phyloP scores from a whole-genome alignment of 208 protist species.

The Trypanosoma lewisi region DNA sequence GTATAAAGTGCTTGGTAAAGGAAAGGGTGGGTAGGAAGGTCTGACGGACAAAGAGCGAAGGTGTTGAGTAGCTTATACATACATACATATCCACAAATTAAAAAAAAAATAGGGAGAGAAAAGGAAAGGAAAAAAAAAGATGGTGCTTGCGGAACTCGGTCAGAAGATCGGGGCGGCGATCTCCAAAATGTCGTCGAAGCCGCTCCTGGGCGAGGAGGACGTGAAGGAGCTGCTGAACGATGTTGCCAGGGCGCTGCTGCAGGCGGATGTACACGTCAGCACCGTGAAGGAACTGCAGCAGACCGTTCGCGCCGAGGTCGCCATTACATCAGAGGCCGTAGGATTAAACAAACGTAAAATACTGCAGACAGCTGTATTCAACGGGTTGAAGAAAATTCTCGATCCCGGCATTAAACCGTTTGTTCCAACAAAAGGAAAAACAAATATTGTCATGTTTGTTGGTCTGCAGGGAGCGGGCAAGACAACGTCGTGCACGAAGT shows the following conservation, averaged over 20 bases:
- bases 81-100: background rate
- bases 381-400: slow-evolving; percentile 95
- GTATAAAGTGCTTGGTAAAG: background rate
- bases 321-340: slow-evolving; percentile 90
- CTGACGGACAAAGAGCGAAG: background rate
- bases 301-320: slow-evolving; percentile 91
- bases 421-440: slow-evolving; percentile 93
- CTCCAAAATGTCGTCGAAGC: slow-evolving; percentile 85
- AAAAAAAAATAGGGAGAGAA: background rate
- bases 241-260: slow-evolving; percentile 93
- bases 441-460: slow-evolving; percentile 99
- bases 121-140: slow-evolving; percentile 34
- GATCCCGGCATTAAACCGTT: slow-evolving; percentile 97
- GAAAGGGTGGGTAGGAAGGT: background rate
- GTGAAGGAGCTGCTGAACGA: slow-evolving; percentile 95
- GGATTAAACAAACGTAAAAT: slow-evolving; percentile 97
- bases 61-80: background rate
- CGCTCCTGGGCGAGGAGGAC: slow-evolving; percentile 94
- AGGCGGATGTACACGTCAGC: slow-evolving; percentile 97
- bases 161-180: slow-evolving; percentile 94
- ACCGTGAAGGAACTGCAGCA: slow-evolving; percentile 93
- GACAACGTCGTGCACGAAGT: slow-evolving; percentile 99
- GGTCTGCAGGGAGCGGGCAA: slow-evolving; percentile 97
- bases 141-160: slow-evolving; percentile 94
- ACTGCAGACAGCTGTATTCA: slow-evolving; percentile 95